Conservation (phyloP, 106 monocot species). For the Chionographis japonica region DNA sequence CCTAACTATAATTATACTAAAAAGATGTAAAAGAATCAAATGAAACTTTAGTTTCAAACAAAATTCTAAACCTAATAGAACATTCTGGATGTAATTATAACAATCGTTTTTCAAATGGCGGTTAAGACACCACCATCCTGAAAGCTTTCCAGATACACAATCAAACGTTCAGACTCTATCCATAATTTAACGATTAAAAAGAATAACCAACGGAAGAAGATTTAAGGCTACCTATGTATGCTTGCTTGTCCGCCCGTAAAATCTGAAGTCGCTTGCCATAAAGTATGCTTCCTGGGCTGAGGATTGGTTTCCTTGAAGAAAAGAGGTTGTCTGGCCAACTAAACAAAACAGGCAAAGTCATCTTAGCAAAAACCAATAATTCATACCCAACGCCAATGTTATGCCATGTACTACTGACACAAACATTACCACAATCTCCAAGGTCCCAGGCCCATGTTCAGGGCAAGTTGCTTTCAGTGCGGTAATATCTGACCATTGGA, state of each 20-base stretch:
- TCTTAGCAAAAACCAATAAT: background rate
- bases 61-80: too few species aligned
- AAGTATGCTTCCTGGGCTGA: constrained; percentile 92
- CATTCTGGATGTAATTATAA: too few species aligned
- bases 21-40: too few species aligned
- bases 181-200: too few species aligned
- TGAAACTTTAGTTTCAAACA: too few species aligned
- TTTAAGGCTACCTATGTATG: constrained; percentile 46
- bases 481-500: constrained; percentile 81
- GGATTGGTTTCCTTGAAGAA: constrained; percentile 98
- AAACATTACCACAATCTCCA: constrained; percentile 59
- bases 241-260: constrained; percentile 97
- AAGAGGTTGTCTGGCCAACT: constrained; percentile 86
- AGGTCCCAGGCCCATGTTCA: constrained; percentile 51
- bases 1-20: too few species aligned
- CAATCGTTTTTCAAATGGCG: too few species aligned
- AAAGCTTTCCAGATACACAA: too few species aligned
- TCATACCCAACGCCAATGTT: too few species aligned
- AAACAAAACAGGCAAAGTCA: constrained; percentile 8
- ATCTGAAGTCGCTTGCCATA: constrained; percentile 97
- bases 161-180: too few species aligned
- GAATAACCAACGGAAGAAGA: background rate
- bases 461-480: constrained; percentile 60
- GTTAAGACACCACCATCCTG: too few species aligned
- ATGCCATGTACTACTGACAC: background rate